phyloP scores from a whole-genome alignment of 1,284 basidiomycete species.

The Takashimella koratensis region DNA sequence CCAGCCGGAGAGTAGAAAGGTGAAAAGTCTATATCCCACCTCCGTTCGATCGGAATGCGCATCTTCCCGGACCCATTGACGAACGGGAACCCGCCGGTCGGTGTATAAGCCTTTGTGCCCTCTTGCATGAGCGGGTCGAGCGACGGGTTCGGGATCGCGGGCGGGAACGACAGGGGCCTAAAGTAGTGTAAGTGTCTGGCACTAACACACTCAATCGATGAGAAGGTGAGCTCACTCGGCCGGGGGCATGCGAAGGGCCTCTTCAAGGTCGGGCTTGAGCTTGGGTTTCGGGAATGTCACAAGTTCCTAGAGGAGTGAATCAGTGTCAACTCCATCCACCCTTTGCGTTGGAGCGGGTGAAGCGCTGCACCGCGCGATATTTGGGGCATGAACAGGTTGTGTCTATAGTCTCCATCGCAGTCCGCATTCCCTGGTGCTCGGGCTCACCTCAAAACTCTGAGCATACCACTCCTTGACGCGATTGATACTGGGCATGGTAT shows the following conservation, averaged over 20 bases:
- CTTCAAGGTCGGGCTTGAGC: constrained; percentile 64
- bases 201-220: too few species aligned
- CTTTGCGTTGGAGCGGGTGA: too few species aligned
- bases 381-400: not conserved
- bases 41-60: constrained; percentile 49
- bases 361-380: too few species aligned
- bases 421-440: too few species aligned
- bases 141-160: constrained; percentile 47
- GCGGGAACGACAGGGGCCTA: constrained; percentile 30
- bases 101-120: constrained; percentile 18
- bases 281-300: constrained; percentile 74
- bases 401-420: not conserved
- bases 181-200: too few species aligned
- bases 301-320: too few species aligned
- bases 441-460: constrained; percentile 90
- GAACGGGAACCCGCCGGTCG: constrained; percentile 14
- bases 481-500: constrained; percentile 86
- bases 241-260: constrained; percentile 60
- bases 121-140: constrained; percentile 46
- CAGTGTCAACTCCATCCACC: not conserved
- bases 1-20: too few species aligned
- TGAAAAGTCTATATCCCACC: too few species aligned
- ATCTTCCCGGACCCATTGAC: constrained; percentile 16
- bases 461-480: constrained; percentile 99
- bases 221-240: constrained; percentile 41